Conservation (phyloP, 768 basidiomycete genomes). For the Suillus alpinus region DNA sequence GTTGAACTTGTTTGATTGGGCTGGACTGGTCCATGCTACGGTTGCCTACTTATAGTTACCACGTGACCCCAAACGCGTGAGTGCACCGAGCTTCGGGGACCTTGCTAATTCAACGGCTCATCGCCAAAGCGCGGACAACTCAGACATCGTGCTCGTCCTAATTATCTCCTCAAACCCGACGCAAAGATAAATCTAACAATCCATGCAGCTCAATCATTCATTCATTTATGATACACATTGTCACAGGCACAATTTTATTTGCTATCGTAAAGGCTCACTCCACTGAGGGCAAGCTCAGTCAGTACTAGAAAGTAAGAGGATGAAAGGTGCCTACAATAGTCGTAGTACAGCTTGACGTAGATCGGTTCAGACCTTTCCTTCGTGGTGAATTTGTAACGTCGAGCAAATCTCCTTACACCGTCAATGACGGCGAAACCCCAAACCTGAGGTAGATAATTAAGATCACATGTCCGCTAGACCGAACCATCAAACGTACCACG, state of each 20-base stretch:
- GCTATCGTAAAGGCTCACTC: background rate
- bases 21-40: background rate
- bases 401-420: conserved; percentile 49
- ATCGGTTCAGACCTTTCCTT: background rate
- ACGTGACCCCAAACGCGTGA: conserved; percentile 17
- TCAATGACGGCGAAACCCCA: conserved; percentile 62
- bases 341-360: background rate
- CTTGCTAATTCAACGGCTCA: background rate
- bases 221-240: background rate
- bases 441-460: conserved; percentile 15
- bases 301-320: background rate
- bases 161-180: background rate
- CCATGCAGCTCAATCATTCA: background rate
- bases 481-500: conserved; percentile 41
- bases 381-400: conserved; percentile 55
- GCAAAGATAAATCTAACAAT: background rate
- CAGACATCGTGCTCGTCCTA: background rate
- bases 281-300: background rate
- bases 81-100: background rate
- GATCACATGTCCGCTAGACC: background rate
- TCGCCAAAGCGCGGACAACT: background rate
- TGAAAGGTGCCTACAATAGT: background rate
- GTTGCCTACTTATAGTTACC: conserved; percentile 28
- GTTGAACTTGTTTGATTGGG: conserved; percentile 1
- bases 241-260: background rate